Percentiles rank a stretch among this genome's conserved stretches.
phyloP scores from a whole-genome alignment of 169 alveolate genomes.

The Amoebophrya sp. region DNA sequence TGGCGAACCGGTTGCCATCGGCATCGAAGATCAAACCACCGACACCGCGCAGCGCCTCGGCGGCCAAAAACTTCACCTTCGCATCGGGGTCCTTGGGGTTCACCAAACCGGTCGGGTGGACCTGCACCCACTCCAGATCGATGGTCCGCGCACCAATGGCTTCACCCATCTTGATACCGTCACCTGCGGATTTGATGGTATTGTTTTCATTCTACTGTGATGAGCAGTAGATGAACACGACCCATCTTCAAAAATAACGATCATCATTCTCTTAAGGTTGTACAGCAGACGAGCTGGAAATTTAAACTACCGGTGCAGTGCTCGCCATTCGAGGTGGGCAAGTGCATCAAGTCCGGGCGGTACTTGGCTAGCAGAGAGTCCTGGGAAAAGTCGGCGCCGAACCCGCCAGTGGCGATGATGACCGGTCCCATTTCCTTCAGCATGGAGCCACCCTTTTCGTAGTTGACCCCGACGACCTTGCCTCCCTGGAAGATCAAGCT shows the following conservation, averaged over 20 bases:
- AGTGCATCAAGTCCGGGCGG: conserved; percentile 43
- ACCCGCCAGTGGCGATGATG: conserved; percentile 57
- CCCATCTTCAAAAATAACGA: too few species aligned
- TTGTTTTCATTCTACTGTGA: too few species aligned
- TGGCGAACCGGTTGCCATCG: conserved; percentile 57
- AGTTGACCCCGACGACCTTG: conserved; percentile 40
- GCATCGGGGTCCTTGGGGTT: conserved; percentile 51
- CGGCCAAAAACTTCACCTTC: conserved; percentile 53
- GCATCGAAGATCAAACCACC: conserved; percentile 55
- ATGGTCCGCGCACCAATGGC: conserved; percentile 53
- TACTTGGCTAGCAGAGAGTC: conserved; percentile 52
- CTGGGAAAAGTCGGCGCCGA: conserved; percentile 53
- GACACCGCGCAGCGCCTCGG: conserved; percentile 55
- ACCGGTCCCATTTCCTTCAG: conserved; percentile 53
- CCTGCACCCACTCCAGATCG: conserved; percentile 53
- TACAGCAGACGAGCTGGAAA: too few species aligned
- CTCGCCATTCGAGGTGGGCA: conserved; percentile 49
- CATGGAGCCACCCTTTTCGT: conserved; percentile 46
- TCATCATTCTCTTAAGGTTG: too few species aligned
- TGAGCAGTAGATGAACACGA: too few species aligned
- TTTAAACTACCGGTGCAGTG: conserved; percentile 41
- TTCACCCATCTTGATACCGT: conserved; percentile 54
- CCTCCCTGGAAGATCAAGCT: conserved; percentile 37
- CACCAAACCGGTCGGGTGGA: conserved; percentile 57
- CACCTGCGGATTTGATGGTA: too few species aligned